Evolutionary conservation across 1,284 basidiomycete genomes (phyloP).

Genomic region (Ustilago cynodontis): DNA sequence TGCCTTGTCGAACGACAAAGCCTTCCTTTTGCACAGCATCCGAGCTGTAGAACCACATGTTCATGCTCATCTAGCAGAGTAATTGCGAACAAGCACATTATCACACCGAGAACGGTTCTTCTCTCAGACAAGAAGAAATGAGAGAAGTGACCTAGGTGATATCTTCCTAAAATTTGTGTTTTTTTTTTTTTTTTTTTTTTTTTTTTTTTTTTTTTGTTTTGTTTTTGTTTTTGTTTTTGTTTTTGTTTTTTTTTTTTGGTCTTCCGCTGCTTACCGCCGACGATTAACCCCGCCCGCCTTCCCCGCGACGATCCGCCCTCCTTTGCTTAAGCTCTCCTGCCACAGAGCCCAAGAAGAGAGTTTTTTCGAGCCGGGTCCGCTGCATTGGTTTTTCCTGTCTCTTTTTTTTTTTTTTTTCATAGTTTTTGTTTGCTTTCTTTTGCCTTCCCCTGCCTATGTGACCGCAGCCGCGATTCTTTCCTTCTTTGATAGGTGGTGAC

Average conservation of each 20-base stretch:
- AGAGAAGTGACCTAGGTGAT: too few species aligned
- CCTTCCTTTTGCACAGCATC: too few species aligned
- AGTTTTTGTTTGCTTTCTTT: not conserved
- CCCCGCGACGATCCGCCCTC: too few species aligned
- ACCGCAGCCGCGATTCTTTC: not conserved
- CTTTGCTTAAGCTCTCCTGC: too few species aligned
- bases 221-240: not conserved
- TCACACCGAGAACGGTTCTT: too few species aligned
- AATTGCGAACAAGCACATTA: too few species aligned
- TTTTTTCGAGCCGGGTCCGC: not conserved
- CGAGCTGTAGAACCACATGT: too few species aligned
- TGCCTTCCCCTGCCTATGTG: too few species aligned
- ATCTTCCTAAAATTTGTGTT: not conserved
- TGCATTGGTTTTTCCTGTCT: not conserved
- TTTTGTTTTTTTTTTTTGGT: not conserved
- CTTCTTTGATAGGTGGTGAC: conserved; percentile 2
- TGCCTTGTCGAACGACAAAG: too few species aligned
- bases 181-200: not conserved
- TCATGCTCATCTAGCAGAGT: not conserved
- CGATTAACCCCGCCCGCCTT: not conserved
- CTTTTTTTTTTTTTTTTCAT: not conserved
- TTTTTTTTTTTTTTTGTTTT: not conserved
- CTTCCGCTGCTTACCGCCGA: not conserved
- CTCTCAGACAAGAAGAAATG: too few species aligned
- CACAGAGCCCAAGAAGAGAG: too few species aligned